Conservation (phyloP, 768 basidiomycete species). For the Macrolepiota albuminosa region DNA sequence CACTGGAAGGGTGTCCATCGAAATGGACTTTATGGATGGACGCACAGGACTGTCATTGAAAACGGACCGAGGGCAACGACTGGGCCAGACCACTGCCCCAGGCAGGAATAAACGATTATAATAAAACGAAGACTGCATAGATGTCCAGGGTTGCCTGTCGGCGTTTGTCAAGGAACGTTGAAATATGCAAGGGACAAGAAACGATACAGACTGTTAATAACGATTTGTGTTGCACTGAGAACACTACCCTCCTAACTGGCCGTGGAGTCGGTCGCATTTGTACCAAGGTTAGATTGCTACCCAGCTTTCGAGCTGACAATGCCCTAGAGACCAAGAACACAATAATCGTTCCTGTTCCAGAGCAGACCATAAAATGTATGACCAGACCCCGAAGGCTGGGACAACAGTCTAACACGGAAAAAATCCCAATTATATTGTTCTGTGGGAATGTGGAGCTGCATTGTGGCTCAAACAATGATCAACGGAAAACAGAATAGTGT, state of each 20-base stretch:
- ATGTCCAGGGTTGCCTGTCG: constrained; percentile 14
- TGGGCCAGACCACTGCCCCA: constrained; percentile 14
- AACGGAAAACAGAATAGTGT: constrained; percentile 10
- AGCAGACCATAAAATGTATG: constrained; percentile 12
- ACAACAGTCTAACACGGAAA: constrained; percentile 9
- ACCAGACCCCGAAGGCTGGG: constrained; percentile 13
- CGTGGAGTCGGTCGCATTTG: constrained; percentile 9
- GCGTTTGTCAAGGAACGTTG: neutral
- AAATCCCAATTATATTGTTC: constrained; percentile 9
- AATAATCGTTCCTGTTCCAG: constrained; percentile 6
- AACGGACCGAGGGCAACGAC: too few relatives aligned
- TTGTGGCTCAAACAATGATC: constrained; percentile 15
- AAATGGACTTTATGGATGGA: constrained; percentile 5
- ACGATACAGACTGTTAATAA: neutral
- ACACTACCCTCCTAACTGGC: constrained; percentile 6
- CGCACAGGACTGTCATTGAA: constrained; percentile 7
- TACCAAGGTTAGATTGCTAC: constrained; percentile 8
- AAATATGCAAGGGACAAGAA: constrained; percentile 10
- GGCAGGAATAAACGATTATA: constrained; percentile 12
- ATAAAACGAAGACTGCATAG: constrained; percentile 11
- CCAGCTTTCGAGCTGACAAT: constrained; percentile 16
- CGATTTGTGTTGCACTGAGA: constrained; percentile 13
- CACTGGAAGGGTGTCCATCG: constrained; percentile 6
- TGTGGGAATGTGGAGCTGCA: constrained; percentile 12
- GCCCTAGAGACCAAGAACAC: constrained; percentile 4